Conservation (phyloP, 805 yeast genomes). For the Teunomyces panamensis region DNA sequence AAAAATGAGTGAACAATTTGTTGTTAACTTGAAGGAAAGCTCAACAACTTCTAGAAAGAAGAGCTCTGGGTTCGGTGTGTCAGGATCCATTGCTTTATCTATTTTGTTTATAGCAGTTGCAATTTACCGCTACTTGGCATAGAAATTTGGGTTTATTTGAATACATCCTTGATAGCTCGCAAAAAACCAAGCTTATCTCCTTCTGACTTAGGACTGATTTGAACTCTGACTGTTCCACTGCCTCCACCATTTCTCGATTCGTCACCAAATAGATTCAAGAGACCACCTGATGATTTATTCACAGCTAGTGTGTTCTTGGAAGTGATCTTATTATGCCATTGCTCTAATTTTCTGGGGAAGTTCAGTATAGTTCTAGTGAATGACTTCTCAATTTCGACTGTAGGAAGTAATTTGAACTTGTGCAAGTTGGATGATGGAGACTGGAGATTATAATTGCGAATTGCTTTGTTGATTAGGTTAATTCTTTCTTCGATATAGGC, state of each 20-base stretch:
- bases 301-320: background rate
- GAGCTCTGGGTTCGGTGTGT: background rate
- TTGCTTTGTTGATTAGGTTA: slow-evolving; percentile 18
- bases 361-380: slow-evolving; percentile 13
- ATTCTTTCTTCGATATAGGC: slow-evolving; percentile 22
- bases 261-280: slow-evolving; percentile 7
- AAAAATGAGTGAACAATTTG: slow-evolving; percentile 40
- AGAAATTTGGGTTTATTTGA: slow-evolving; percentile 6
- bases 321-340: slow-evolving; percentile 13
- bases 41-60: background rate
- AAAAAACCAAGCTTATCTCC: slow-evolving; percentile 16
- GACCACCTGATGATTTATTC: background rate
- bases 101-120: slow-evolving; percentile 4
- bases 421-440: slow-evolving; percentile 37
- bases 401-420: slow-evolving; percentile 32
- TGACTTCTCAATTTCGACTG: slow-evolving; percentile 24
- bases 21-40: slow-evolving; percentile 10
- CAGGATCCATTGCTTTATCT: slow-evolving; percentile 9
- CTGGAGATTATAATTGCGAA: slow-evolving; percentile 38
- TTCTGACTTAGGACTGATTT: background rate
- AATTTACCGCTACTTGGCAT: background rate
- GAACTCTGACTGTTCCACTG: slow-evolving; percentile 3
- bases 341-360: slow-evolving; percentile 11
- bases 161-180: slow-evolving; percentile 29
- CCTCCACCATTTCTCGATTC: slow-evolving; percentile 9